These are phyloP conservation scores for Fremontodendron californicum DNA, from an alignment of 345 rosid genomes.

Conservation along the genomic window DNA sequence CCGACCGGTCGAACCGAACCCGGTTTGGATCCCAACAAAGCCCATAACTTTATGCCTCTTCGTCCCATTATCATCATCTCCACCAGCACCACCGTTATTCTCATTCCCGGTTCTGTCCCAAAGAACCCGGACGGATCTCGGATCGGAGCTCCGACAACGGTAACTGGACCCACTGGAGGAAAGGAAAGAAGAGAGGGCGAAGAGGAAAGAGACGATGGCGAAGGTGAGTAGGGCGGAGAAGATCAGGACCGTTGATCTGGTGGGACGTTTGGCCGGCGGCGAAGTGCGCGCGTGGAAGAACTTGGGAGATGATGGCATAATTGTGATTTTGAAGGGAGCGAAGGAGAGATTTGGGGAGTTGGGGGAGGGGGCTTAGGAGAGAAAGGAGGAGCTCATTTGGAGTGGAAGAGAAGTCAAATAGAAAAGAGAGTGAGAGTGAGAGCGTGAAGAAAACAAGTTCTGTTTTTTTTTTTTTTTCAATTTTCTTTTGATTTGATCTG, in stretches of 20 bases:
- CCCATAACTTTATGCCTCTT: constrained; percentile 78
- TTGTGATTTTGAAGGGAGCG: constrained; percentile 1
- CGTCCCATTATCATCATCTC: constrained; percentile 12
- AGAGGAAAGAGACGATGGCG: constrained; percentile 43
- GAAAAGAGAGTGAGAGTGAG: too few species aligned
- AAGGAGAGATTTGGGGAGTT: too few species aligned
- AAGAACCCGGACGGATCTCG: constrained; percentile 54
- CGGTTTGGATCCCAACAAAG: constrained; percentile 92
- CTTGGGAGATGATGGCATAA: constrained; percentile 81
- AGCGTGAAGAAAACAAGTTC: not conserved
- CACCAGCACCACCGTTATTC: constrained; percentile 6
- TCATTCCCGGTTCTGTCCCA: constrained; percentile 46
- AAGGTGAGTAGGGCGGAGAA: constrained; percentile 50
- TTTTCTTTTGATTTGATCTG: not conserved
- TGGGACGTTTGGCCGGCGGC: constrained; percentile 24
- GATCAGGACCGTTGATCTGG: constrained; percentile 45
- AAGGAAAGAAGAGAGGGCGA: constrained; percentile 30
- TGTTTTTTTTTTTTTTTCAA: not conserved
- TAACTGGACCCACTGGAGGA: constrained; percentile 21
- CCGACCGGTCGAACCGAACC: constrained; percentile 61
- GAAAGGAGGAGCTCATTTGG: not conserved
- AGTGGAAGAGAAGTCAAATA: not conserved
- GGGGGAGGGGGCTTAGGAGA: constrained; percentile 1
- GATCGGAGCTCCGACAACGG: constrained; percentile 29
- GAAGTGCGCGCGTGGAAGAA: constrained; percentile 46